phyloP scores from a whole-genome alignment of 2,329 filamentous ascomycete species.

The Coniochaeta sp. region DNA sequence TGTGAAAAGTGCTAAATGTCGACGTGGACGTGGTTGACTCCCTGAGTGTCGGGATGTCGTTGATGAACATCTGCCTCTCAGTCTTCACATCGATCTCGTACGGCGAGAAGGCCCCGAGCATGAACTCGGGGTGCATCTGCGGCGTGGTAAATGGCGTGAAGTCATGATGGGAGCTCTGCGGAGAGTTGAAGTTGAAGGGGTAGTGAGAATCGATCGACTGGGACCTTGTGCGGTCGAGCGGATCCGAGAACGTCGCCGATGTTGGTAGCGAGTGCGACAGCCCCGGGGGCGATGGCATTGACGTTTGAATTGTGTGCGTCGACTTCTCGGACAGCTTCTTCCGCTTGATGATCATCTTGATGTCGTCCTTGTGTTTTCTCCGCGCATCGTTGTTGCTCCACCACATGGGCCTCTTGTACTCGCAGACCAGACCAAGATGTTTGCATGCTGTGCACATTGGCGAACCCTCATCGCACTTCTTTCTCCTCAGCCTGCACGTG shows the following conservation, averaged over 20 bases:
- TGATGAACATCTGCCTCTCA: conserved; percentile 87
- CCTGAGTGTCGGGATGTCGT: conserved; percentile 75
- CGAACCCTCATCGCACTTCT: conserved; percentile 62
- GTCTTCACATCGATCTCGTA: conserved; percentile 97
- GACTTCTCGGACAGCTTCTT: conserved; percentile 91
- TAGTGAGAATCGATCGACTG: conserved; percentile 76
- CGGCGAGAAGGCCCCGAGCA: conserved; percentile 57
- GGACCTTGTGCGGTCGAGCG: conserved; percentile 64
- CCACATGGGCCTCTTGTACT: conserved; percentile 96
- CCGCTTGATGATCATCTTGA: conserved; percentile 96
- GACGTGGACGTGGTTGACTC: conserved; percentile 89
- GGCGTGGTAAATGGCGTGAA: conserved; percentile 54
- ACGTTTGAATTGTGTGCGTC: conserved; percentile 46
- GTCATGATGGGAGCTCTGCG: conserved; percentile 35
- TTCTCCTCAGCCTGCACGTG: conserved; percentile 58
- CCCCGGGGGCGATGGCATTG: conserved; percentile 63
- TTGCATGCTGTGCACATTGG: conserved; percentile 60
- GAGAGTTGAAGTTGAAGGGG: conserved; percentile 68
- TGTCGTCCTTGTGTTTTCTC: conserved; percentile 81
- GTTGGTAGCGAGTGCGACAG: conserved; percentile 77
- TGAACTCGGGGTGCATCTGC: conserved; percentile 55
- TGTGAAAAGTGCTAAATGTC: conserved; percentile 86
- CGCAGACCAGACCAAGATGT: conserved; percentile 75
- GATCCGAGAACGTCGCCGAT: conserved; percentile 72
- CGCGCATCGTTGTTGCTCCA: conserved; percentile 91